phyloP scores from a whole-genome alignment of 352 stramenopile species.

The Phytophthora quininea region DNA sequence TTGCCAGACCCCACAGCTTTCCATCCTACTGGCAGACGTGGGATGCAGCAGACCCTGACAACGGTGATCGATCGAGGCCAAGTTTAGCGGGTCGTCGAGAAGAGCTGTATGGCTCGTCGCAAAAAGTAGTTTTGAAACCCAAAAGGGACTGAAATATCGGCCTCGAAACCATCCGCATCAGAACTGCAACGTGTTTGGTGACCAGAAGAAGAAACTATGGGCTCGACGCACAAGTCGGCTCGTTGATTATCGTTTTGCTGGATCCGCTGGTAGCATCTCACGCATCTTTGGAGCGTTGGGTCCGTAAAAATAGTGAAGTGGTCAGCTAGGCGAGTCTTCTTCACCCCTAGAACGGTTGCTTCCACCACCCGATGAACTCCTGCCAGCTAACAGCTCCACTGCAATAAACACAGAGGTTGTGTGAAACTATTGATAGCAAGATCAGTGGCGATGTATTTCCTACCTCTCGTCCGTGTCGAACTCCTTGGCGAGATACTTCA shows the following conservation, averaged over 20 bases:
- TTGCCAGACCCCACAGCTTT: slow-evolving; percentile 22
- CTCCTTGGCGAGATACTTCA: slow-evolving; percentile 75
- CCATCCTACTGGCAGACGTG: slow-evolving; percentile 10
- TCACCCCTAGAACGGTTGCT: slow-evolving; percentile 57
- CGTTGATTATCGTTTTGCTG: slow-evolving; percentile 8
- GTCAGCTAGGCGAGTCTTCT: slow-evolving; percentile 2
- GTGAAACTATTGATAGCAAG: too few relatives aligned
- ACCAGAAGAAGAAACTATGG: background rate
- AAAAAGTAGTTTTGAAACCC: slow-evolving; percentile 42
- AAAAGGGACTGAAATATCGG: slow-evolving; percentile 26
- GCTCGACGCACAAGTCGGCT: background rate
- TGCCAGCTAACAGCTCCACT: slow-evolving; percentile 72
- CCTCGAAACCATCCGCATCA: slow-evolving; percentile 23
- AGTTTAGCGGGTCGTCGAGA: slow-evolving; percentile 29
- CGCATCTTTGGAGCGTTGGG: slow-evolving; percentile 20
- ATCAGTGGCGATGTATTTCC: background rate
- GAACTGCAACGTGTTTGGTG: background rate
- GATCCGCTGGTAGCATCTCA: slow-evolving; percentile 7
- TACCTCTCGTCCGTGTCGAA: slow-evolving; percentile 75
- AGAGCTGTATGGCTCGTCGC: background rate
- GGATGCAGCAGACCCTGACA: slow-evolving; percentile 24
- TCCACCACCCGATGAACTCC: slow-evolving; percentile 85
- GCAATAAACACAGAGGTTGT: slow-evolving; percentile 9
- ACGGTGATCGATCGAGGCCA: slow-evolving; percentile 12
- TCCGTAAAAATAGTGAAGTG: slow-evolving; percentile 26